A percentile compares a stretch with the other conserved stretches of the same genome.
phyloP scores from a whole-genome alignment of 2,329 filamentous ascomycete species.

The Hymenoscyphus occultus region DNA sequence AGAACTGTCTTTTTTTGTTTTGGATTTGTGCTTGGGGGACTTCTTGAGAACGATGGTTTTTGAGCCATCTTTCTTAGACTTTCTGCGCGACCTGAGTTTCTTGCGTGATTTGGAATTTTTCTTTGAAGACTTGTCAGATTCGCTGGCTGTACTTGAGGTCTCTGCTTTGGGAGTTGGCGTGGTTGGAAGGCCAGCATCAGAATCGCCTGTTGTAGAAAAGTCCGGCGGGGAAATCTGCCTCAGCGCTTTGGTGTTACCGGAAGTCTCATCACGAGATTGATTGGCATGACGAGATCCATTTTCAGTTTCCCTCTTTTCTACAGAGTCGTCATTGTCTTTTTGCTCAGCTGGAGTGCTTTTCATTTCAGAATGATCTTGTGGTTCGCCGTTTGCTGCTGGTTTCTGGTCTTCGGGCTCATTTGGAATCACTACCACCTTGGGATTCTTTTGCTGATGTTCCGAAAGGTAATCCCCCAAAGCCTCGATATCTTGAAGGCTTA shows the following conservation, averaged over 20 bases:
- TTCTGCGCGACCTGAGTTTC: not conserved
- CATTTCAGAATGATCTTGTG: not conserved
- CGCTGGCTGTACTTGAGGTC: no score
- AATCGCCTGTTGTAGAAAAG: not conserved
- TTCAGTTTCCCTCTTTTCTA: not conserved
- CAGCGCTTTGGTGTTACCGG: not conserved
- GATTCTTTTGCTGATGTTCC: not conserved
- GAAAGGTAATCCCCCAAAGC: not conserved
- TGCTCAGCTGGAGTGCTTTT: no score
- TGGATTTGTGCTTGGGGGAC: not conserved
- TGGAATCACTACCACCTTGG: not conserved
- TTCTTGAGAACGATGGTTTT: not conserved
- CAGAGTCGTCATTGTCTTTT: not conserved
- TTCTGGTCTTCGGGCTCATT: not conserved
- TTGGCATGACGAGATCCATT: not conserved
- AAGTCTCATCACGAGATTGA: not conserved
- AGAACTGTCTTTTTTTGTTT: not conserved
- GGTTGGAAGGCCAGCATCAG: not conserved
- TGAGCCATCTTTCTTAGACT: no score
- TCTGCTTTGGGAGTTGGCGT: not conserved
- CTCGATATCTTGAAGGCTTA: not conserved
- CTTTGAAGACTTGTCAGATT: not conserved
- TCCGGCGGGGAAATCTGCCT: not conserved
- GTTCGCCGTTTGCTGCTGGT: not conserved
- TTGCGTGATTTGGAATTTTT: not conserved